Base-by-base conservation (phyloP, 2,329 filamentous ascomycete genomes). In the Fusarium tanahbumbuense region DNA sequence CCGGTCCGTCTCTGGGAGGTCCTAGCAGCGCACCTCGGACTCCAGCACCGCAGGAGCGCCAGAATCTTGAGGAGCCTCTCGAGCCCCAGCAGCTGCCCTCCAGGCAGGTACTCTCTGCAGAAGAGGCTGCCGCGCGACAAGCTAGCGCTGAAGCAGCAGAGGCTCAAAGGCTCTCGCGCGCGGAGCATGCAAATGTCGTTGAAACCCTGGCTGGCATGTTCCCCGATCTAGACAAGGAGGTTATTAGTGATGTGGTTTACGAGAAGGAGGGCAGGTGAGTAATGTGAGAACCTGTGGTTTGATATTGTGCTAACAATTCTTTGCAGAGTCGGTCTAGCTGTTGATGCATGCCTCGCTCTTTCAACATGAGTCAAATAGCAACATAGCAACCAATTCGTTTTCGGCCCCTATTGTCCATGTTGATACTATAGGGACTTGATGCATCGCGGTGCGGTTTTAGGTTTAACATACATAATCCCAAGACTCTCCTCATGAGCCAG, bases 131-230 rank as follows among this genome's bases (percentile, higher is more conserved):
- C 1, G 94, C 94, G 5, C 86, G 93, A 53, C 95, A 98, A 81
- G 95, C 95, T 2, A 97, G 92, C 72, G 94, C 93, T 1, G 95
- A 98, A 79, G 89, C 88, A 9, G 95, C 95, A 12, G 93, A 99
- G 78, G 95, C 95, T 10, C 89, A 94, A 70, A 86, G 92, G 18
- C 89, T 98, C 64, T 90, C 96, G 72, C 86, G 90, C 37, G 91
- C 91, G 58, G 96, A 99, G 83, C 94, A 98, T 80, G 86, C 89
- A 56, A 95, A 94, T 74, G 90, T 99, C 10, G 95, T 98, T 5
- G 96, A 98, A 81, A 98, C 96, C 37, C 83, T 99, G 60, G 91
- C 93, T 49, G 92, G 93, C 74, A 99, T 99, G 96, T 99, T 99
- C 79, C 96, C 96, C 1, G 94, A 97, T 77, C 84, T 99, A 53